phyloP scores from a whole-genome alignment of 139 green algal genomes.

The Chlorokybus atmophyticus region DNA sequence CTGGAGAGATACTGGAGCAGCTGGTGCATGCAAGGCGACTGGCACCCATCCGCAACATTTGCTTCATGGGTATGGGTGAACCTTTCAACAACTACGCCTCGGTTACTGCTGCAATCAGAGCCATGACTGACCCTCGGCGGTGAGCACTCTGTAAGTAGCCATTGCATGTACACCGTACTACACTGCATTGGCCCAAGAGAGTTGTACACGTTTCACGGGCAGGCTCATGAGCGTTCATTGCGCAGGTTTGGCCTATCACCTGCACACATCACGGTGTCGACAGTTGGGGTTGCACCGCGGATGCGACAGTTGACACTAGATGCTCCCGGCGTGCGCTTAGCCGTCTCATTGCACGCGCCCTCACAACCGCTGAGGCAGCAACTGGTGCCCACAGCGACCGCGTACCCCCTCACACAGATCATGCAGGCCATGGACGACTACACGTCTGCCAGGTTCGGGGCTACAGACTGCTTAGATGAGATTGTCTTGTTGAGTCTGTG shows the following conservation, averaged over 20 bases:
- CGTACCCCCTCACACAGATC: conserved; percentile 67
- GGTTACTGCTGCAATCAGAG: conserved; percentile 49
- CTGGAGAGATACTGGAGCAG: conserved; percentile 93
- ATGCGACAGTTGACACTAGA: conserved; percentile 62
- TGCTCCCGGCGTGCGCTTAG: conserved; percentile 71
- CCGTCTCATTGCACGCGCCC: conserved; percentile 84
- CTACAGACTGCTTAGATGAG: too few species aligned
- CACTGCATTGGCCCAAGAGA: too few species aligned
- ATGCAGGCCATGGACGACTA: conserved; percentile 70
- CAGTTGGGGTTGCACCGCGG: conserved; percentile 60
- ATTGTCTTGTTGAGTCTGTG: not conserved
- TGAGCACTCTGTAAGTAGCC: too few species aligned
- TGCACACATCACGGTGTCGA: conserved; percentile 73
- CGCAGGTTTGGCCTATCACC: conserved; percentile 56
- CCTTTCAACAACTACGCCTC: conserved; percentile 90
- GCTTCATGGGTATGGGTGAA: conserved; percentile 96
- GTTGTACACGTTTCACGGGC: too few species aligned
- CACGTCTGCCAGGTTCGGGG: conserved; percentile 4
- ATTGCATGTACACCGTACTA: too few species aligned
- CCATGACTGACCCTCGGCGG: conserved; percentile 66
- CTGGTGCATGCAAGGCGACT: conserved; percentile 60
- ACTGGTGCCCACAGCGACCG: conserved; percentile 78
- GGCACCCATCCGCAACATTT: conserved; percentile 68
- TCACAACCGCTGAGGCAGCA: conserved; percentile 57
- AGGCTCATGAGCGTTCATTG: too few species aligned